phyloP scores from a whole-genome alignment of 306 rosid species.

The Alnus rubra region DNA sequence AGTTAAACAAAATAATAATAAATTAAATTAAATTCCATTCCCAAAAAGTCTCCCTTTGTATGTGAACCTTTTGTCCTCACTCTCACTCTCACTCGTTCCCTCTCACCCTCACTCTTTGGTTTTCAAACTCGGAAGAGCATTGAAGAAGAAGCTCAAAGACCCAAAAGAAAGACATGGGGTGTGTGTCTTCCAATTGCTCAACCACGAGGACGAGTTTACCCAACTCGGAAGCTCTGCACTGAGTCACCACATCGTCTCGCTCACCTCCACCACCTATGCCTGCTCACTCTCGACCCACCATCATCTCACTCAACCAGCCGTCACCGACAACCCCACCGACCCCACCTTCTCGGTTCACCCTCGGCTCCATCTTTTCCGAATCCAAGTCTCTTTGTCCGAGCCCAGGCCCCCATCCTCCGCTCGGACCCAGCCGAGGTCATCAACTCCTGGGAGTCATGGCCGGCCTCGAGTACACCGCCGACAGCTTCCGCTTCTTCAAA shows the following conservation, averaged over 20 bases:
- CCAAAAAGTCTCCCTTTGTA: background rate
- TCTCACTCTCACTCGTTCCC: background rate
- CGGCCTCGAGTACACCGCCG: constrained; percentile 63
- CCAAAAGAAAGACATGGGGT: constrained; percentile 52
- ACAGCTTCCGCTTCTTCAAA: constrained; percentile 71
- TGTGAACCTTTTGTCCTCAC: background rate
- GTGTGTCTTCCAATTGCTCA: constrained; percentile 78
- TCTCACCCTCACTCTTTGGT: background rate
- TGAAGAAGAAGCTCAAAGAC: background rate
- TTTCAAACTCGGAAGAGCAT: background rate
- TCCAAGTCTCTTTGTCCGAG: constrained; percentile 39
- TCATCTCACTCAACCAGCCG: background rate
- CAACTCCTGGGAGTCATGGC: constrained; percentile 96
- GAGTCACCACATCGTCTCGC: constrained; percentile 90
- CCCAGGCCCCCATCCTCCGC: constrained; percentile 38
- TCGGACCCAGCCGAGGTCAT: constrained; percentile 62
- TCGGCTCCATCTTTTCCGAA: constrained; percentile 42
- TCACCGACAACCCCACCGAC: constrained; percentile 33
- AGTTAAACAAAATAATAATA: background rate
- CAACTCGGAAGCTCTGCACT: constrained; percentile 69
- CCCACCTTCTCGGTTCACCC: constrained; percentile 50
- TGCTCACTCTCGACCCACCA: constrained; percentile 78
- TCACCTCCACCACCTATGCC: constrained; percentile 91
- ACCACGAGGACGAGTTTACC: constrained; percentile 71
- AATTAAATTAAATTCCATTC: background rate